Evolutionary conservation across 2,329 filamentous ascomycete genomes (phyloP).

Genomic region (Pseudopithomyces chartarum): DNA sequence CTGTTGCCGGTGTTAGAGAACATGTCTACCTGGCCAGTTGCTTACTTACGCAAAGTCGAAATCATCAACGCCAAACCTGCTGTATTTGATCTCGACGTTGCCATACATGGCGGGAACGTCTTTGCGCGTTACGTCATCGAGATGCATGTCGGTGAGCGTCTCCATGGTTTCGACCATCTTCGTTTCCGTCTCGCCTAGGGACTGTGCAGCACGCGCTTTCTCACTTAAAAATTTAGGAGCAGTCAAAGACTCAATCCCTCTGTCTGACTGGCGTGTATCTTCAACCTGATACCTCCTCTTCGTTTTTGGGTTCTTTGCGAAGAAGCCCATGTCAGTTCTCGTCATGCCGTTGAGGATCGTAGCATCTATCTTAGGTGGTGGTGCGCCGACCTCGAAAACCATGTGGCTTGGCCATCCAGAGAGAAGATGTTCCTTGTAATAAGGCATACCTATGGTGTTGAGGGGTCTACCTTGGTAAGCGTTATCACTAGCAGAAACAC

Average conservation of each 20-base stretch:
- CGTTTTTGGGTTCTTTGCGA: constrained; percentile 76
- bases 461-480: constrained; percentile 64
- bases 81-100: constrained; percentile 97
- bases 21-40: neutral
- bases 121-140: constrained; percentile 73
- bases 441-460: constrained; percentile 87
- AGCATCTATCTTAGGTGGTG: constrained; percentile 75
- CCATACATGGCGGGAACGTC: constrained; percentile 89
- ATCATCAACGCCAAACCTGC: constrained; percentile 98
- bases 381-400: constrained; percentile 82
- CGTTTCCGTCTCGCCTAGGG: constrained; percentile 31
- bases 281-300: constrained; percentile 81
- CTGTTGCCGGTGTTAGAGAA: constrained; percentile 50
- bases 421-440: constrained; percentile 84
- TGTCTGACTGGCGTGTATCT: constrained; percentile 67
- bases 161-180: constrained; percentile 62
- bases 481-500: neutral
- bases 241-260: constrained; percentile 67
- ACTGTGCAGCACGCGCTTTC: constrained; percentile 72
- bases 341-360: constrained; percentile 72
- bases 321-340: constrained; percentile 74
- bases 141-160: constrained; percentile 68
- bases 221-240: constrained; percentile 95
- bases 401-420: constrained; percentile 89
- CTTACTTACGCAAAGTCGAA: constrained; percentile 85